phyloP scores from a whole-genome alignment of 2,329 filamentous ascomycete species.

The Aspergillus ochraceus region DNA sequence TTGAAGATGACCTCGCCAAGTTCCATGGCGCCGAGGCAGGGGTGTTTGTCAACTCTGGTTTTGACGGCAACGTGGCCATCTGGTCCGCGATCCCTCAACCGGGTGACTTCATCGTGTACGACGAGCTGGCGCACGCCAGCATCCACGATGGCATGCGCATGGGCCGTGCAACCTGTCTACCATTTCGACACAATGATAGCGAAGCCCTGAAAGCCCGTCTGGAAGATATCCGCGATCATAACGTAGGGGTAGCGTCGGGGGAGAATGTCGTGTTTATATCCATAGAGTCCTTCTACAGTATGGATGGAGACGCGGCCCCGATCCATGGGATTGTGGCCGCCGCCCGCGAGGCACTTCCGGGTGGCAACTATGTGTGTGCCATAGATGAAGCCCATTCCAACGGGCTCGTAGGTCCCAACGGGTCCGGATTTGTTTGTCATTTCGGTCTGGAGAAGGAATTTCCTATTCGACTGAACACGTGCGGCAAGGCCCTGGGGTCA shows the following conservation, averaged over 20 bases:
- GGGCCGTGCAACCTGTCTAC: slow-evolving; percentile 48
- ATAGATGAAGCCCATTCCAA: slow-evolving; percentile 22
- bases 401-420: slow-evolving; percentile 16
- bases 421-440: slow-evolving; percentile 17
- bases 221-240: neutral
- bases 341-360: slow-evolving; percentile 15
- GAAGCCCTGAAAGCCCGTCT: slow-evolving; percentile 2
- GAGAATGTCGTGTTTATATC: slow-evolving; percentile 38
- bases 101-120: slow-evolving; percentile 61
- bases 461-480: slow-evolving; percentile 27
- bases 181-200: slow-evolving; percentile 15
- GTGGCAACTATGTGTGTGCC: slow-evolving; percentile 23
- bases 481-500: slow-evolving; percentile 26
- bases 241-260: slow-evolving; percentile 7
- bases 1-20: slow-evolving; percentile 52
- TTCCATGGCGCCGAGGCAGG: slow-evolving; percentile 55
- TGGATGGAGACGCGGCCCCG: slow-evolving; percentile 48
- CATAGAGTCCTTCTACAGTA: slow-evolving; percentile 48
- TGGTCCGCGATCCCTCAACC: slow-evolving; percentile 53
- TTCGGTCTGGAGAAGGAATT: slow-evolving; percentile 31
- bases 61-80: slow-evolving; percentile 58
- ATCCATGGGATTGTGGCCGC: slow-evolving; percentile 13
- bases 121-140: slow-evolving; percentile 68
- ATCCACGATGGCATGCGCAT: slow-evolving; percentile 68
- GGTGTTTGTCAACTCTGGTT: slow-evolving; percentile 57